These are phyloP conservation scores for Aechmea fasciata DNA, from an alignment of 176 grass and related monocot species.

Conservation along the genomic window DNA sequence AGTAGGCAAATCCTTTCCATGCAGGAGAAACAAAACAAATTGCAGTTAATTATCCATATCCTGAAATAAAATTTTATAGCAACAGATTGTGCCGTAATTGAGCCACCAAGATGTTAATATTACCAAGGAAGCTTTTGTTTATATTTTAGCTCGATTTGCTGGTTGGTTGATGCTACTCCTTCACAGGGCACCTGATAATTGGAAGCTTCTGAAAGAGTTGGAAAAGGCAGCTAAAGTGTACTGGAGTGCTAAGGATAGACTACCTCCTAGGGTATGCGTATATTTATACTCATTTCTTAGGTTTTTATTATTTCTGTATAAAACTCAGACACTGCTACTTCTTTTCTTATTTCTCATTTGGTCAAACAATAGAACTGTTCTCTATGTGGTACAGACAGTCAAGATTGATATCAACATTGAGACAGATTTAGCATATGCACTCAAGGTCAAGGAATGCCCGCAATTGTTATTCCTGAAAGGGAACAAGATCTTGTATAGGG, in stretches of 20 bases:
- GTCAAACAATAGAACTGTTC: not conserved
- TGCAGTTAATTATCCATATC: not conserved
- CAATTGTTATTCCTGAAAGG: constrained; percentile 85
- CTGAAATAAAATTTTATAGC: not conserved
- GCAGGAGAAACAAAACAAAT: not conserved
- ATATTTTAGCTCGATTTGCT: not conserved
- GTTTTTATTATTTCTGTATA: not conserved
- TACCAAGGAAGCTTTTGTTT: not conserved
- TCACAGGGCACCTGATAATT: constrained; percentile 70
- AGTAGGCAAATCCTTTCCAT: not conserved
- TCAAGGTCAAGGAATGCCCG: constrained; percentile 77
- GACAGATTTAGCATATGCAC: constrained; percentile 72
- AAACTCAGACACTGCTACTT: not conserved
- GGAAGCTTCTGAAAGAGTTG: constrained; percentile 80
- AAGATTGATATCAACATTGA: constrained; percentile 94
- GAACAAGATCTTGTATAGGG: constrained; percentile 78
- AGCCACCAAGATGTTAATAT: constrained; percentile 12
- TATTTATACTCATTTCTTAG: not conserved
- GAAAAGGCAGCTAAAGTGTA: constrained; percentile 87
- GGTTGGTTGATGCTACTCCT: constrained; percentile 1
- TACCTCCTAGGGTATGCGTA: constrained; percentile 61
- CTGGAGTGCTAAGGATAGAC: constrained; percentile 72
- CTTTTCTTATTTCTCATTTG: not conserved
- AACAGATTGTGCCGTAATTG: no score
- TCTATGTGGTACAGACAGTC: constrained; percentile 53